These are phyloP conservation scores for Exophiala calicioides DNA, from an alignment of 2,329 filamentous ascomycete species.

Conservation along the genomic window DNA sequence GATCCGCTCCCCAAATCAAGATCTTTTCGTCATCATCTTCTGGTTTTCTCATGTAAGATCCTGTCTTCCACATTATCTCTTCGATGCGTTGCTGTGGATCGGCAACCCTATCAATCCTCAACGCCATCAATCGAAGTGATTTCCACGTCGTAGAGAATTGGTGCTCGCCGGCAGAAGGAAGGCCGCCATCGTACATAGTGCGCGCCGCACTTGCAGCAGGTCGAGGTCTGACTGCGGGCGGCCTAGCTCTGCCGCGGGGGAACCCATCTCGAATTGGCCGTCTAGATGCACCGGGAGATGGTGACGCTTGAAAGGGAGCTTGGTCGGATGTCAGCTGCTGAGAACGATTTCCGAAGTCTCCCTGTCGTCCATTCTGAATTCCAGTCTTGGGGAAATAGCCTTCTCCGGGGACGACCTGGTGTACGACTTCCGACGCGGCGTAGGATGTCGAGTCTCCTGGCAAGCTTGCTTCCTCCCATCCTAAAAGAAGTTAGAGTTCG, in stretches of 20 bases:
- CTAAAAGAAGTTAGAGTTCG: constrained; percentile 13
- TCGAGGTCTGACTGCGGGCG: not conserved
- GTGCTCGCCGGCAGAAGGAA: constrained; percentile 9
- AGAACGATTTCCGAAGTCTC: constrained; percentile 3
- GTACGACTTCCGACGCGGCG: constrained; percentile 14
- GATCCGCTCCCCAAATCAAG: constrained; percentile 26
- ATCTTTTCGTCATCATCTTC: constrained; percentile 11
- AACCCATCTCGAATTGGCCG: not conserved
- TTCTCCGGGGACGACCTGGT: constrained; percentile 7
- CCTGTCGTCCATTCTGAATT: not conserved
- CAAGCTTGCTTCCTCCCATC: constrained; percentile 27
- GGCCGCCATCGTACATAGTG: constrained; percentile 5
- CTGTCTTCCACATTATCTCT: constrained; percentile 17
- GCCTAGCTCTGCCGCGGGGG: not conserved
- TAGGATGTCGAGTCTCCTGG: constrained; percentile 19
- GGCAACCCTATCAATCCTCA: constrained; percentile 8
- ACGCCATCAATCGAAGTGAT: constrained; percentile 2
- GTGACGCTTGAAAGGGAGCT: not conserved
- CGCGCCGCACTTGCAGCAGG: constrained; percentile 7
- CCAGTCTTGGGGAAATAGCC: constrained; percentile 6
- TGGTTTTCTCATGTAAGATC: constrained; percentile 25
- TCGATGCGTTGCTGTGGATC: constrained; percentile 10
- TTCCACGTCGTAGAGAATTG: constrained; percentile 14
- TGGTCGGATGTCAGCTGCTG: not conserved
- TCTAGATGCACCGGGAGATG: not conserved